Percentiles rank a stretch among this genome's conserved stretches.
phyloP scores from a whole-genome alignment of 2,329 filamentous ascomycete genomes.

The Mycocentrospora acerina region DNA sequence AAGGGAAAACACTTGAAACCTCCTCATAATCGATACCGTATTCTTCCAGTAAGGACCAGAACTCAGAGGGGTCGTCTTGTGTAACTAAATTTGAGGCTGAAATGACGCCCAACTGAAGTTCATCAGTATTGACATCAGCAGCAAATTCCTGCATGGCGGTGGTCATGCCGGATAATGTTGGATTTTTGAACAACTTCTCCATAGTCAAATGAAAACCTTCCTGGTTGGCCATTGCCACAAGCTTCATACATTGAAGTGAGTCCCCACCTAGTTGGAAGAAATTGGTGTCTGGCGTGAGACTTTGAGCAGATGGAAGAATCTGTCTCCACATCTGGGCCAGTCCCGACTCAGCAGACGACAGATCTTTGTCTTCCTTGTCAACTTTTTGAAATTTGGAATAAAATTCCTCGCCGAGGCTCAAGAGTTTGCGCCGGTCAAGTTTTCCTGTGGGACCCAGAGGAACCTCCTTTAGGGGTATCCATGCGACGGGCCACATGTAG shows the following conservation, averaged over 20 bases:
- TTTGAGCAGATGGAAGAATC: neutral
- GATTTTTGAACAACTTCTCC: constrained; percentile 9
- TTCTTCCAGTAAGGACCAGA: neutral
- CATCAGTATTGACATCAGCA: neutral
- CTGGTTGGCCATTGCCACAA: constrained; percentile 6
- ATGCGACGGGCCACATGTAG: constrained; percentile 3
- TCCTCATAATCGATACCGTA: neutral
- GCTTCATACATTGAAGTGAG: constrained; percentile 12
- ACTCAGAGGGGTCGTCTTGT: neutral
- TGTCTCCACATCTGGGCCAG: constrained; percentile 1
- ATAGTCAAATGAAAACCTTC: constrained; percentile 7
- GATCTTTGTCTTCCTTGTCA: neutral
- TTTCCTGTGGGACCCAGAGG: constrained; percentile 1
- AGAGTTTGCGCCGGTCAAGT: constrained; percentile 1
- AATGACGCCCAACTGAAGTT: neutral
- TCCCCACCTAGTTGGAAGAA: constrained; percentile 19
- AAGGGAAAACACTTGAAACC: constrained; percentile 6
- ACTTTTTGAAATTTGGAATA: neutral
- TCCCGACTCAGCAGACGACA: neutral
- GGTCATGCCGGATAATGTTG: constrained; percentile 2
- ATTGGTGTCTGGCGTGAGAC: constrained; percentile 5
- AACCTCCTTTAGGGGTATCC: constrained; percentile 1
- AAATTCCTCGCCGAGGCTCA: neutral
- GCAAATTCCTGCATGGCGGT: neutral
- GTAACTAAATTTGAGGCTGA: neutral